Conservation (phyloP, 2,329 filamentous ascomycete species). For the Harringtonia lauricola region DNA sequence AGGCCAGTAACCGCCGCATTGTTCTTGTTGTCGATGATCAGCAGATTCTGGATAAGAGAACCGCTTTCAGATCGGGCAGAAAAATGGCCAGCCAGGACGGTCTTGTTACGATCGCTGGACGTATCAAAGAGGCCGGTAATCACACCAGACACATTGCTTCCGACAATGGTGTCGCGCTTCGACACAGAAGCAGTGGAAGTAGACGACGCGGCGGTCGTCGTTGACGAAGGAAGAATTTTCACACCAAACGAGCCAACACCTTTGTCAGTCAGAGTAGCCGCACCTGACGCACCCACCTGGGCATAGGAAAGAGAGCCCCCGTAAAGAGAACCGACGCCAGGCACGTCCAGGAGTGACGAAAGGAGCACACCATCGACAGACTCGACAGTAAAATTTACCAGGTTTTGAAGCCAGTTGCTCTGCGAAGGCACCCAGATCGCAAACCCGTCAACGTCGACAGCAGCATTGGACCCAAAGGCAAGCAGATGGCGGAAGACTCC, state of each 20-base stretch:
- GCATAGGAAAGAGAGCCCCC: slow-evolving; percentile 76
- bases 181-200: slow-evolving; percentile 23
- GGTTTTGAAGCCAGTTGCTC: slow-evolving; percentile 78
- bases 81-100: slow-evolving; percentile 83
- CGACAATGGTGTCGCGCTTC: slow-evolving; percentile 34
- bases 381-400: slow-evolving; percentile 52
- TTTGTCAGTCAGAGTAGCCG: slow-evolving; percentile 49
- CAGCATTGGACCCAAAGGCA: slow-evolving; percentile 51
- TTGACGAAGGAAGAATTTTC: slow-evolving; percentile 32
- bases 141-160: slow-evolving; percentile 50
- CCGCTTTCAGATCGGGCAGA: slow-evolving; percentile 57
- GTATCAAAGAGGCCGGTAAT: slow-evolving; percentile 68
- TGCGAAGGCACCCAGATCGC: slow-evolving; percentile 85
- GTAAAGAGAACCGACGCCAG: slow-evolving; percentile 55
- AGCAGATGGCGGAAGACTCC: slow-evolving; percentile 68
- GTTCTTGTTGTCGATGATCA: slow-evolving; percentile 70
- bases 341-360: slow-evolving; percentile 53
- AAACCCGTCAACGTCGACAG: slow-evolving; percentile 59
- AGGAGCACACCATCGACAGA: slow-evolving; percentile 63
- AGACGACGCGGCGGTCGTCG: slow-evolving; percentile 13
- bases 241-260: slow-evolving; percentile 47
- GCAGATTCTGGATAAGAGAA: slow-evolving; percentile 64
- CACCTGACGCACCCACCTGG: slow-evolving; percentile 61
- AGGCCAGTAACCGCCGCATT: slow-evolving; percentile 55
- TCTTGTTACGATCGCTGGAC: slow-evolving; percentile 59